A percentile compares a stretch with the other conserved stretches of the same genome.
Conservation (phyloP, 1,139 yeast species). For the Entelexis paramagnoliae region DNA sequence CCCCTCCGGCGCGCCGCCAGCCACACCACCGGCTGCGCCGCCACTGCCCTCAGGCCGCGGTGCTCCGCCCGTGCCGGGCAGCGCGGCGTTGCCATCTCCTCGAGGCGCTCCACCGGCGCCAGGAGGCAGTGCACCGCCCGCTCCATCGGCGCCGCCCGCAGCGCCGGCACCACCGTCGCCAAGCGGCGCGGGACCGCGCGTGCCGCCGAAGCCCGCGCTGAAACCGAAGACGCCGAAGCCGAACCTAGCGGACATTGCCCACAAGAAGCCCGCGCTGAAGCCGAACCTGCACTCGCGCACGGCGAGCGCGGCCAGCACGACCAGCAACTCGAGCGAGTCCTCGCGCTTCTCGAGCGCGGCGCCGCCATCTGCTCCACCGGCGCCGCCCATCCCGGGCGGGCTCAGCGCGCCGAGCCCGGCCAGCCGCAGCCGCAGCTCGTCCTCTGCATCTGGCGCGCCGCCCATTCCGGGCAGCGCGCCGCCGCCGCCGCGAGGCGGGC, state of each 20-base stretch:
- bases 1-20: conserved; percentile 13
- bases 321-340: background rate
- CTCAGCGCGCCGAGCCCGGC: background rate
- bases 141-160: background rate
- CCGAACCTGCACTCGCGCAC: conserved; percentile 11
- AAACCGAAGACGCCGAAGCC: conserved; percentile 20
- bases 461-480: conserved; percentile 23
- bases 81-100: no score
- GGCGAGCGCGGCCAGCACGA: conserved; percentile 7
- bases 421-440: background rate
- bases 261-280: conserved; percentile 16
- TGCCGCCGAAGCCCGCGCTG: conserved; percentile 23
- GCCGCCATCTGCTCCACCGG: conserved; percentile 23
- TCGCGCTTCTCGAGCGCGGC: background rate
- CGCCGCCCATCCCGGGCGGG: conserved; percentile 19
- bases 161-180: no score
- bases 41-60: conserved; percentile 7
- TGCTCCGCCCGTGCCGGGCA: conserved; percentile 2
- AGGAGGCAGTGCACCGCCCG: conserved; percentile 5
- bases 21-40: conserved; percentile 21
- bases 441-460: conserved; percentile 16
- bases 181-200: conserved; percentile 20
- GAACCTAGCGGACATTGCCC: conserved; percentile 15
- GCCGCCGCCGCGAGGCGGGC: conserved; percentile 25
- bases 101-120: conserved; percentile 6